These are phyloP conservation scores for Arabis alpina DNA, from an alignment of 345 rosid species.

Conservation along the genomic window DNA sequence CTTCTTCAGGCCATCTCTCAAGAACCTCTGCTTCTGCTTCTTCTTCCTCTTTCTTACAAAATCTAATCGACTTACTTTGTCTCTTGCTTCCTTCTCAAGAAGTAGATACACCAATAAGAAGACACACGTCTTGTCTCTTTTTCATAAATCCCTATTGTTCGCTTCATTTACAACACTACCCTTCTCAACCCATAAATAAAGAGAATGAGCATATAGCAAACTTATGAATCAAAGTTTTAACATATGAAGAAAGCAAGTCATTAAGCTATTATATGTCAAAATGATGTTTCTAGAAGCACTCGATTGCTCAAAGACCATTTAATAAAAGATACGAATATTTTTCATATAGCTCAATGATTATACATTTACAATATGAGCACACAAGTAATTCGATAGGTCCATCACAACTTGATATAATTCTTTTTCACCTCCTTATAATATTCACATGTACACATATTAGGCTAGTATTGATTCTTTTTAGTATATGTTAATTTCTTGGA, in stretches of 20 bases:
- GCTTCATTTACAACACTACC: slow-evolving; percentile 22
- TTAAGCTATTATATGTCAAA: slow-evolving; percentile 28
- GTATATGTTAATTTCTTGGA: neutral
- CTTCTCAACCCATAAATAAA: slow-evolving; percentile 11
- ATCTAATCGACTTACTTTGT: slow-evolving; percentile 24
- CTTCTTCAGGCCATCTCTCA: slow-evolving; percentile 43
- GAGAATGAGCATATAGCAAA: slow-evolving; percentile 25
- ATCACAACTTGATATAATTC: slow-evolving; percentile 28
- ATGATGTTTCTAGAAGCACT: slow-evolving; percentile 46
- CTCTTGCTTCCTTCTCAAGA: slow-evolving; percentile 29
- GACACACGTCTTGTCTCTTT: slow-evolving; percentile 31
- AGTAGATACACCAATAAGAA: slow-evolving; percentile 38
- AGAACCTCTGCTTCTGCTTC: slow-evolving; percentile 31
- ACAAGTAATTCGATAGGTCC: slow-evolving; percentile 40
- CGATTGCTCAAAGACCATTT: slow-evolving; percentile 33
- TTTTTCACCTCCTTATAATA: neutral
- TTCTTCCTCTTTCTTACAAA: slow-evolving; percentile 34
- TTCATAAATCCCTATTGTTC: slow-evolving; percentile 4
- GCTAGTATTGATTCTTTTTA: neutral
- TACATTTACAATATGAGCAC: slow-evolving; percentile 41
- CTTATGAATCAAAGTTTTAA: slow-evolving; percentile 28
- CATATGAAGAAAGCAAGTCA: slow-evolving; percentile 17
- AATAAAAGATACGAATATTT: slow-evolving; percentile 5
- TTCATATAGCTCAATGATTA: slow-evolving; percentile 44
- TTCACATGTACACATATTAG: slow-evolving; percentile 7